Evolutionary conservation across 768 basidiomycete species (phyloP), one percentile per base, ranked within the genome.

Genomic region (Suillus paluster): DNA sequence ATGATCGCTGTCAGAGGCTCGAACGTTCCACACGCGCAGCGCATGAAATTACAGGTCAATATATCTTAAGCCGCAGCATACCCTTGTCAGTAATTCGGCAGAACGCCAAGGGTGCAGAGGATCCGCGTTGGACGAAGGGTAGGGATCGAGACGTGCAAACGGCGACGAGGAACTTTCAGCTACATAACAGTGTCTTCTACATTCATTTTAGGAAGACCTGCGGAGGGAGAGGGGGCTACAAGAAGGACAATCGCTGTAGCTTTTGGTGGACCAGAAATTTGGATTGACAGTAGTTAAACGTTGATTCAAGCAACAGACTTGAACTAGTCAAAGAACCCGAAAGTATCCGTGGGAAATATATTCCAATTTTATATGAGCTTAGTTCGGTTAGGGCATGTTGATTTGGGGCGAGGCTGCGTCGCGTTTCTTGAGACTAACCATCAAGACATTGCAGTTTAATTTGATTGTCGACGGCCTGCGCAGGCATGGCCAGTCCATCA

Each of bases 401-500:
- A 34, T 57, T 59, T 56, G 45, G 50, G 27, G 11, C 30, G 19
- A 30, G 58, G 23, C 21, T 14, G n/a, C 41, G 56, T 33, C 33
- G 60, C 62, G 46, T 54, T 60, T 23, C 41, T 34, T 55, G 48
- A 25, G 36, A n/a, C 49, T n/a, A 50, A n/a, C 19, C 49, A 50
- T 42, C 60, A 23, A 44, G 21, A 71, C 66, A 65, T 53, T 56
- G 61, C 56, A 52, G 34, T 34, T 61, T 27, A 61, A 59, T 56
- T 50, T 48, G 38, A 55, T 39, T 42, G 52, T 61, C 23, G 57
- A 34, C 55, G 68, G 64, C 71, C 19, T 65, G 61, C 53, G 54
- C 65, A 67, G 69, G 73, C 74, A 81, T 81, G 81, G 74, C 78
- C 63, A 73, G 77, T 66, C 67, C 77, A 36, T 80, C 79, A 45